Conservation (phyloP, 176 grass and related monocot species). For the Cenchrus fungigraminus region DNA sequence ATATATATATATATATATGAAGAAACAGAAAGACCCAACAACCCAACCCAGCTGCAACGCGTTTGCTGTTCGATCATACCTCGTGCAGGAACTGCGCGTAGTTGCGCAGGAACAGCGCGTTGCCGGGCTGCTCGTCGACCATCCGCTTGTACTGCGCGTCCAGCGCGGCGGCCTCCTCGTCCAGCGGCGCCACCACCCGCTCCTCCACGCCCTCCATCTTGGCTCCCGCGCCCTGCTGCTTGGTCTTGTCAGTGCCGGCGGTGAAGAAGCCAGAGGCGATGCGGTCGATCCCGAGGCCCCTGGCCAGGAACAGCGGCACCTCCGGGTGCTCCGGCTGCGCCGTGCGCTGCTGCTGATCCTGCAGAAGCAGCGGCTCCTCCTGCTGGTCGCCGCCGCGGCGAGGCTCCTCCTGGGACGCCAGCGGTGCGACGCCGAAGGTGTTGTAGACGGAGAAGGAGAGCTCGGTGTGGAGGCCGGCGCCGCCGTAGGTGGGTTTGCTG, state of each 20-base stretch:
- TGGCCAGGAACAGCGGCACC: constrained; percentile 83
- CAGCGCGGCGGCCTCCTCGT: constrained; percentile 47
- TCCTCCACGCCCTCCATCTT: constrained; percentile 30
- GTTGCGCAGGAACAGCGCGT: constrained; percentile 78
- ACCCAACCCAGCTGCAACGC: background rate
- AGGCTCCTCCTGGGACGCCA: constrained; percentile 16
- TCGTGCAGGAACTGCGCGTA: constrained; percentile 86
- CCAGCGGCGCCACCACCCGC: background rate
- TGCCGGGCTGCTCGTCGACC: constrained; percentile 79
- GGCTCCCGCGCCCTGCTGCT: background rate
- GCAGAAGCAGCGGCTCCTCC: background rate
- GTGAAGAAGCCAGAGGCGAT: constrained; percentile 67
- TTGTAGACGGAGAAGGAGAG: constrained; percentile 76
- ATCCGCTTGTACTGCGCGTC: constrained; percentile 82
- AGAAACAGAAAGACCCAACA: background rate
- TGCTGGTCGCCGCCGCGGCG: background rate
- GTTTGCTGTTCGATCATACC: constrained; percentile 32
- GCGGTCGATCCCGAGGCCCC: constrained; percentile 91
- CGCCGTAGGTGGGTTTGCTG: background rate
- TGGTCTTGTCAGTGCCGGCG: constrained; percentile 9
- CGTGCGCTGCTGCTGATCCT: background rate
- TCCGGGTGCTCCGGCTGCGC: constrained; percentile 34
- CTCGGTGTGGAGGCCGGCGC: constrained; percentile 48
- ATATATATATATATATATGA: background rate
- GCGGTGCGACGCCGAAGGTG: constrained; percentile 1